A percentile compares a stretch with the other conserved stretches of the same genome.
Evolutionary conservation across 805 yeast genomes (phyloP).

Genomic region (Metschnikowia aberdeeniae): DNA sequence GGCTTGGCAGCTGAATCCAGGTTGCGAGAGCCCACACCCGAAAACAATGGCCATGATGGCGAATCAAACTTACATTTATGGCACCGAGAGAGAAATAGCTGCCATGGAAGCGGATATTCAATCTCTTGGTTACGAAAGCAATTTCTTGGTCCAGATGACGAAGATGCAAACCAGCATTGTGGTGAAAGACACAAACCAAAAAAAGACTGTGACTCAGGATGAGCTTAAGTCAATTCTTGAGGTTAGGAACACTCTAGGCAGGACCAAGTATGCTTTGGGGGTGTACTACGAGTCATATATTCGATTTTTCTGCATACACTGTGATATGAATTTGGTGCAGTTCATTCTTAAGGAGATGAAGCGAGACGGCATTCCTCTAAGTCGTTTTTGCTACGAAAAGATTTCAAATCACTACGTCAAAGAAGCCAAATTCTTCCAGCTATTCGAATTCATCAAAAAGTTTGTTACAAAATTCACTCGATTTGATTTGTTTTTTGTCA

Average conservation of each 20-base stretch:
- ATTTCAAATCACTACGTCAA: conserved; percentile 24
- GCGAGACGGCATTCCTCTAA: conserved; percentile 20
- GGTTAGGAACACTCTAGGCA: conserved; percentile 10
- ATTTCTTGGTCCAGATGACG: conserved; percentile 23
- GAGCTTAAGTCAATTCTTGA: conserved; percentile 23
- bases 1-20: conserved; percentile 25
- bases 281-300: conserved; percentile 28
- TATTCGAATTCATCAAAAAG: conserved; percentile 23
- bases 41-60: conserved; percentile 25
- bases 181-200: conserved; percentile 22
- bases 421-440: conserved; percentile 26
- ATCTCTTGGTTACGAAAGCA: conserved; percentile 17
- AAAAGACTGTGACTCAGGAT: conserved; percentile 23
- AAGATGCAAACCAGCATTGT: conserved; percentile 24
- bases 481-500: conserved; percentile 23
- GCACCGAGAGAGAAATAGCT: conserved; percentile 24
- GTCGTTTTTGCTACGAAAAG: conserved; percentile 19
- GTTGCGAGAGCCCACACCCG: conserved; percentile 23
- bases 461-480: conserved; percentile 13
- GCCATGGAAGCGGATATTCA: conserved; percentile 20
- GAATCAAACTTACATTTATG: conserved; percentile 28
- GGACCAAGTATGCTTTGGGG: conserved; percentile 16
- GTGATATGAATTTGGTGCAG: conserved; percentile 27
- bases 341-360: conserved; percentile 24
- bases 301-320: conserved; percentile 26